These are phyloP conservation scores for Quercus phellos DNA, from an alignment of 331 rosid genomes.

Conservation along the genomic window DNA sequence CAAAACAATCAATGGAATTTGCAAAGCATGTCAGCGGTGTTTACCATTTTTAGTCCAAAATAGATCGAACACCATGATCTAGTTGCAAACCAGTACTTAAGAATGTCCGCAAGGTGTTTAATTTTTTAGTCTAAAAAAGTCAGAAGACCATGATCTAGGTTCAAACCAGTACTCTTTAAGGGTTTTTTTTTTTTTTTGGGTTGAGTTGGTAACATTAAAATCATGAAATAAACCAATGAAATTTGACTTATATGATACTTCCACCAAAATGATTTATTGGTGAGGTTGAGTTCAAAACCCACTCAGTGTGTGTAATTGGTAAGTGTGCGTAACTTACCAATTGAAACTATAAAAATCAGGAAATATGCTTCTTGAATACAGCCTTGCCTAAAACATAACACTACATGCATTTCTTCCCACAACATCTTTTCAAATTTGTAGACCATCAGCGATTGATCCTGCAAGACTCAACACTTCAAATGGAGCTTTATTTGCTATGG, in stretches of 20 bases:
- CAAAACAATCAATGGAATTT: not conserved
- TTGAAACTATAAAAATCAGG: no score
- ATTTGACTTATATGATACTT: no score
- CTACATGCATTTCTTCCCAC: not conserved
- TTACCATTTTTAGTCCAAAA: not conserved
- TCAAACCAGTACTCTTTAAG: not conserved
- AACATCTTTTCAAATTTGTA: constrained; percentile 46
- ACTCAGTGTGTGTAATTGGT: no score
- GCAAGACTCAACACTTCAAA: constrained; percentile 92
- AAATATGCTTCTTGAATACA: not conserved
- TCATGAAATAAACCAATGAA: no score
- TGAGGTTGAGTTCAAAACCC: no score
- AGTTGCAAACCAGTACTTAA: not conserved
- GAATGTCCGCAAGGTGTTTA: not conserved
- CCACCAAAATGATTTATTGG: no score
- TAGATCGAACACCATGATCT: not conserved
- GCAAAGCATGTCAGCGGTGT: not conserved
- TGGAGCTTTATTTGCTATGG: constrained; percentile 65
- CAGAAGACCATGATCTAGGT: not conserved
- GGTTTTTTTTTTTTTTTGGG: no score
- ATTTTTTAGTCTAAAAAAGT: not conserved
- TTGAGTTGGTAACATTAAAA: no score
- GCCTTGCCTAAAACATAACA: not conserved
- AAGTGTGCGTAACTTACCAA: no score
- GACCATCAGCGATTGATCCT: constrained; percentile 83